Percentiles rank a stretch among this genome's conserved stretches.
Evolutionary conservation across 176 grass and related monocot genomes (phyloP).

Genomic region (Echinochloa phyllopogon): DNA sequence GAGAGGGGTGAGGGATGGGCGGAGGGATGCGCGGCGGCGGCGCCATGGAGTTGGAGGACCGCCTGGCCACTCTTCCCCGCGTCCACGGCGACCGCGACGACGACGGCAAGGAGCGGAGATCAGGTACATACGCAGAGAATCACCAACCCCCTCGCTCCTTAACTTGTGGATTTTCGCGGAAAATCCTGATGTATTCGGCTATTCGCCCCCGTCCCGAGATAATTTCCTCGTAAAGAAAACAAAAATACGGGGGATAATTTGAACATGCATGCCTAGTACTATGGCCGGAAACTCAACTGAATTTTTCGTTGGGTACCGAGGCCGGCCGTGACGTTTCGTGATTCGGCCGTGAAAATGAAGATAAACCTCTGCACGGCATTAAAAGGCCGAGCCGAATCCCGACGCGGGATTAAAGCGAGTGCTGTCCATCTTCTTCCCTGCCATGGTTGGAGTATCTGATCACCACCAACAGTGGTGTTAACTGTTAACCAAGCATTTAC

Average conservation of each 20-base stretch:
- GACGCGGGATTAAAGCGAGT: background rate
- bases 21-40: conserved; percentile 9
- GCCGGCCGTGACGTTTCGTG: background rate
- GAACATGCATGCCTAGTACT: background rate
- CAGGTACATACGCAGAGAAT: conserved; percentile 31
- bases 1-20: background rate
- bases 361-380: background rate
- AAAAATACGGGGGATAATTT: background rate
- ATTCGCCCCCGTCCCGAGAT: too few species aligned
- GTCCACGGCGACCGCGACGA: conserved; percentile 53
- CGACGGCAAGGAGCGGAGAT: conserved; percentile 62
- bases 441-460: background rate
- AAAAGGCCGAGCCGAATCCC: background rate
- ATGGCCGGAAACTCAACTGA: background rate
- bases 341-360: background rate
- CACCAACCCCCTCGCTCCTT: background rate
- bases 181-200: too few species aligned
- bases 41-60: conserved; percentile 36
- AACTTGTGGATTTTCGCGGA: background rate
- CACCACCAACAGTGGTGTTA: background rate
- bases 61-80: conserved; percentile 33
- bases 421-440: background rate
- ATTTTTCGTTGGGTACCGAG: background rate
- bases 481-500: background rate
- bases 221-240: background rate